Conservation (phyloP, 148 eudicot genomes). For the Rheum nobile region DNA sequence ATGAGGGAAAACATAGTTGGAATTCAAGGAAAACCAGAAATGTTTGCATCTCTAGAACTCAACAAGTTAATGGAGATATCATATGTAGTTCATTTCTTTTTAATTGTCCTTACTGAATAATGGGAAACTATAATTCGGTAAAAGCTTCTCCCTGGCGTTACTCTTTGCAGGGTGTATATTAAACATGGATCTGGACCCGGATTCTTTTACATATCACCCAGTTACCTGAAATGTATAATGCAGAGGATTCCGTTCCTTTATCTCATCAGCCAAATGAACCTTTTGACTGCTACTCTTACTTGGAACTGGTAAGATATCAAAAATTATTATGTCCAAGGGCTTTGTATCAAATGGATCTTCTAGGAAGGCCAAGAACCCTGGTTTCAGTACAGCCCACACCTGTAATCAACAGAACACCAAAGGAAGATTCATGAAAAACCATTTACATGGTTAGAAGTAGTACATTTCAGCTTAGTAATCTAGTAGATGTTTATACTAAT, state of each 20-base stretch:
- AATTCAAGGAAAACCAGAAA: not conserved
- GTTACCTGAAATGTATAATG: slow-evolving; percentile 63
- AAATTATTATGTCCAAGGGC: slow-evolving; percentile 79
- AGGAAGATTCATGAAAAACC: not conserved
- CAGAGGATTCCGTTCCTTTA: slow-evolving; percentile 70
- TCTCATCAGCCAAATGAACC: slow-evolving; percentile 68
- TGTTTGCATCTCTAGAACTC: not conserved
- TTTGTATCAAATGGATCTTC: slow-evolving; percentile 74
- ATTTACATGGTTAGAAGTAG: not conserved
- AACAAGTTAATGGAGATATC: not conserved
- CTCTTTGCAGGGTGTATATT: not conserved
- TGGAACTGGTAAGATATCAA: slow-evolving; percentile 77
- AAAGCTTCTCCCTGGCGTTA: not conserved
- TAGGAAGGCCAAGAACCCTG: slow-evolving; percentile 91
- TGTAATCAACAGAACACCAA: slow-evolving; percentile 6
- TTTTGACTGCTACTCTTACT: slow-evolving; percentile 55
- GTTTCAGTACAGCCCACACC: slow-evolving; percentile 78
- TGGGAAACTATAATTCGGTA: not conserved
- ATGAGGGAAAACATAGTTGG: not conserved
- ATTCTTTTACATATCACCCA: no score
- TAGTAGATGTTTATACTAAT: not conserved
- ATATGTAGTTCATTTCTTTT: not conserved
- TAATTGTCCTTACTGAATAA: not conserved
- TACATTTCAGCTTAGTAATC: not conserved
- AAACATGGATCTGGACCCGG: no score